Percentiles rank a stretch among this genome's conserved stretches.
phyloP scores from a whole-genome alignment of 148 eudicot species.

The Fagopyrum esculentum region DNA sequence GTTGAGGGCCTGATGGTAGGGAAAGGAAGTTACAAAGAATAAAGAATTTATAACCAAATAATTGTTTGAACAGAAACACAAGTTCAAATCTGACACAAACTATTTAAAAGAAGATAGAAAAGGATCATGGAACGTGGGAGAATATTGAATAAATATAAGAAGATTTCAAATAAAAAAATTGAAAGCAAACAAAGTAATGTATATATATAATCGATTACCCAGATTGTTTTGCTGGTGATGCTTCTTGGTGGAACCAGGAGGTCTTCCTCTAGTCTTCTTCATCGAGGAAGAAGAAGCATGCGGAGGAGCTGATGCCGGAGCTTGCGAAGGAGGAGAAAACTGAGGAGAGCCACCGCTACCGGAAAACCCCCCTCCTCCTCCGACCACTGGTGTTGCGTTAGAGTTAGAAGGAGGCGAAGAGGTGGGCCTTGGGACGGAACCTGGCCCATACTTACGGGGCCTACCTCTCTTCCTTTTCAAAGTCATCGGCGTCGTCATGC shows the following conservation, averaged over 20 bases:
- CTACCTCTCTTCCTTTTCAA: conserved; percentile 42
- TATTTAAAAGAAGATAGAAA: neutral
- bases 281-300: conserved; percentile 1
- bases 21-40: neutral
- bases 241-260: conserved; percentile 37
- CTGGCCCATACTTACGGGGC: conserved; percentile 46
- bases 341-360: neutral
- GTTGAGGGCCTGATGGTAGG: neutral
- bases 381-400: neutral
- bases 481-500: conserved; percentile 6
- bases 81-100: neutral
- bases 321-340: neutral
- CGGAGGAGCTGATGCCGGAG: conserved; percentile 14
- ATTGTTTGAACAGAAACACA: neutral
- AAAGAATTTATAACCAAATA: neutral
- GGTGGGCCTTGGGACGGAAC: conserved; percentile 11
- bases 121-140: conserved; percentile 3
- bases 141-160: neutral
- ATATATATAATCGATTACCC: neutral
- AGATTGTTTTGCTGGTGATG: conserved; percentile 14
- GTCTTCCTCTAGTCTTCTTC: conserved; percentile 44
- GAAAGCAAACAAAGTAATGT: neutral
- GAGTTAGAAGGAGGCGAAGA: conserved; percentile 7
- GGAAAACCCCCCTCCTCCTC: neutral
- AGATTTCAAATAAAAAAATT: conserved; percentile 8